Conservation (phyloP, 257 asterid genomes). For the Ligustrum vulgare region DNA sequence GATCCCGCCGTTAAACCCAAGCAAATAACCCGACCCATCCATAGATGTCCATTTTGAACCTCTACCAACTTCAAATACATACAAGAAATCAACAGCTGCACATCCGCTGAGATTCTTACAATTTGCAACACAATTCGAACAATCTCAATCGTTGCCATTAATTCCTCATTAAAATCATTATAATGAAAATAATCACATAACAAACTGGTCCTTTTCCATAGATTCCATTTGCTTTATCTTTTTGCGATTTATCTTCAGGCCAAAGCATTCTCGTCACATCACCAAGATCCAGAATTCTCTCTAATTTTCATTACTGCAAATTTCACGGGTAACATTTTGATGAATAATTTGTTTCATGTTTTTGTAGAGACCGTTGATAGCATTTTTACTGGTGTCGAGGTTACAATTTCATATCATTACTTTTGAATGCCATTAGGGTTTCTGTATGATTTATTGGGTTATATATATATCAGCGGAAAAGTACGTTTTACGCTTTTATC, state of each 20-base stretch:
- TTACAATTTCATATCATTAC: background rate
- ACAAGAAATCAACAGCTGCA: constrained; percentile 7
- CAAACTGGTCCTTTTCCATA: constrained; percentile 15
- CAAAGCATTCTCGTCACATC: constrained; percentile 25
- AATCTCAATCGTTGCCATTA: background rate
- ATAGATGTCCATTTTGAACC: background rate
- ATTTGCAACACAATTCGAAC: background rate
- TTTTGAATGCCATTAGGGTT: background rate
- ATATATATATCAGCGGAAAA: background rate
- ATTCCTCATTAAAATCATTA: constrained; percentile 16
- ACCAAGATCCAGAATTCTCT: constrained; percentile 29
- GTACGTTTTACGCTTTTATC: background rate
- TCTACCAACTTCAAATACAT: background rate
- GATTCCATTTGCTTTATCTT: constrained; percentile 24
- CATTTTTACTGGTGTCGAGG: constrained; percentile 10
- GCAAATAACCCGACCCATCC: background rate
- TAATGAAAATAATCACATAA: constrained; percentile 12
- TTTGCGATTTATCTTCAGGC: constrained; percentile 29
- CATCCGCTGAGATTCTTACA: constrained; percentile 1
- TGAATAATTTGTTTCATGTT: constrained; percentile 5
- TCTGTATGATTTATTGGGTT: constrained; percentile 15
- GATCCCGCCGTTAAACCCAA: background rate
- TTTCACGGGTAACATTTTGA: constrained; percentile 4
- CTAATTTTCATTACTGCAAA: constrained; percentile 7
- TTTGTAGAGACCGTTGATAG: background rate